Conservation (phyloP, 140 eudicot genomes). For the Anethum foeniculum region DNA sequence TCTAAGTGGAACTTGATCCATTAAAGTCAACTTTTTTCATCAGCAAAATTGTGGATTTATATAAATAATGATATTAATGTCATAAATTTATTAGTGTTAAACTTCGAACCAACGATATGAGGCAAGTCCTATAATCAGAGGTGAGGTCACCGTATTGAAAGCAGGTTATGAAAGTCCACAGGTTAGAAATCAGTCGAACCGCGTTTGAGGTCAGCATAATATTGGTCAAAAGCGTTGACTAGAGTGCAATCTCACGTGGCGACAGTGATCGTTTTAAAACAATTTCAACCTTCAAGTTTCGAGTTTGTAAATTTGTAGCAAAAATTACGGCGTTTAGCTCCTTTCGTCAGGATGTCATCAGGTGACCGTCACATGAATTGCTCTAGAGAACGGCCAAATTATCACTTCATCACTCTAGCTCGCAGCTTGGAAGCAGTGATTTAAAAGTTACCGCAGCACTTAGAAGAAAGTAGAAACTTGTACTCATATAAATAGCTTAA, state of each 20-base stretch:
- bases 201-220: neutral
- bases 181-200: neutral
- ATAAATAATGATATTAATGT: too few relatives aligned
- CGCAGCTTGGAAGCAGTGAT: neutral
- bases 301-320: too few relatives aligned
- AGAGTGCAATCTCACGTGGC: constrained; percentile 1
- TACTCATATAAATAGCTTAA: too few relatives aligned
- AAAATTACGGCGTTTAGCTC: neutral
- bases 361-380: neutral
- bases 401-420: neutral
- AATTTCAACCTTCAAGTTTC: neutral
- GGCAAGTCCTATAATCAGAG: neutral
- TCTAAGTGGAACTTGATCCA: too few relatives aligned
- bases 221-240: neutral
- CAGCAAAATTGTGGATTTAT: too few relatives aligned
- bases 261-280: neutral
- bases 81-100: neutral
- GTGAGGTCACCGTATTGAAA: neutral
- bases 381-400: neutral
- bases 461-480: too few relatives aligned
- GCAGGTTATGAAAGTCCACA: neutral
- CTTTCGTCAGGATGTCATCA: neutral
- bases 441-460: too few relatives aligned
- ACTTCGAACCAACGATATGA: neutral
- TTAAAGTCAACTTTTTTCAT: too few relatives aligned